Evolutionary conservation across 352 stramenopile species (phyloP).

Genomic region (Phytophthora cajani): DNA sequence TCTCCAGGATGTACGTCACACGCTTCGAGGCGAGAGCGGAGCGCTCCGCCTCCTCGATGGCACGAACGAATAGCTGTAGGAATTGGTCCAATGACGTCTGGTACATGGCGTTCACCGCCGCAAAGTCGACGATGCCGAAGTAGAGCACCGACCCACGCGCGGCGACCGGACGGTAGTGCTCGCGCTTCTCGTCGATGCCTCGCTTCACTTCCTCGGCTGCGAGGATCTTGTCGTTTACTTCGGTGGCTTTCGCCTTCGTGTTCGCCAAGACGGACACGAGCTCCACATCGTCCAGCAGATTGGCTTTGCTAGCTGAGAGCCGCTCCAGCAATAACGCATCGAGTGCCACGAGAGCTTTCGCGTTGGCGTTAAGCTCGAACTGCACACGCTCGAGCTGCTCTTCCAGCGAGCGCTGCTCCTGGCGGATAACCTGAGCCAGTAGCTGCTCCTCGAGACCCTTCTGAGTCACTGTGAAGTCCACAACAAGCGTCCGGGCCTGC

Average conservation of each 20-base stretch:
- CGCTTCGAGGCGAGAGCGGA: conserved; percentile 82
- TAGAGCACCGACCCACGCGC: conserved; percentile 89
- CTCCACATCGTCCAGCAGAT: conserved; percentile 89
- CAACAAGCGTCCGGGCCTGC: conserved; percentile 67
- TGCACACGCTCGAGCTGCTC: conserved; percentile 90
- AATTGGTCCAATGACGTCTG: conserved; percentile 92
- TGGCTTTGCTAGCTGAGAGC: conserved; percentile 84
- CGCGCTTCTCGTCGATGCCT: conserved; percentile 91
- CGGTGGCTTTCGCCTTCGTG: conserved; percentile 90
- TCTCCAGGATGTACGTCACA: conserved; percentile 89
- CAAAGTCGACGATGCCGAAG: conserved; percentile 91
- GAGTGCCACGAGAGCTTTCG: conserved; percentile 84
- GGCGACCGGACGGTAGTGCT: conserved; percentile 91
- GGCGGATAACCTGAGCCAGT: conserved; percentile 90
- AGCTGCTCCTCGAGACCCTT: conserved; percentile 92
- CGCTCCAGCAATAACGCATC: conserved; percentile 89
- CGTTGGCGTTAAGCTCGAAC: conserved; percentile 86
- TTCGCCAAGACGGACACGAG: conserved; percentile 87
- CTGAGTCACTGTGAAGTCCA: conserved; percentile 94
- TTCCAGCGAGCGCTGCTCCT: conserved; percentile 91
- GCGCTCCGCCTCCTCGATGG: conserved; percentile 86
- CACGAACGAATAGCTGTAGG: conserved; percentile 81
- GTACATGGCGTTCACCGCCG: conserved; percentile 91
- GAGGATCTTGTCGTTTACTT: conserved; percentile 93
- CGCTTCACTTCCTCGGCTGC: conserved; percentile 87